Percentiles rank a stretch among this genome's conserved stretches.
These are phyloP conservation scores for Quercus alba DNA, from an alignment of 306 rosid species.

Conservation along the genomic window DNA sequence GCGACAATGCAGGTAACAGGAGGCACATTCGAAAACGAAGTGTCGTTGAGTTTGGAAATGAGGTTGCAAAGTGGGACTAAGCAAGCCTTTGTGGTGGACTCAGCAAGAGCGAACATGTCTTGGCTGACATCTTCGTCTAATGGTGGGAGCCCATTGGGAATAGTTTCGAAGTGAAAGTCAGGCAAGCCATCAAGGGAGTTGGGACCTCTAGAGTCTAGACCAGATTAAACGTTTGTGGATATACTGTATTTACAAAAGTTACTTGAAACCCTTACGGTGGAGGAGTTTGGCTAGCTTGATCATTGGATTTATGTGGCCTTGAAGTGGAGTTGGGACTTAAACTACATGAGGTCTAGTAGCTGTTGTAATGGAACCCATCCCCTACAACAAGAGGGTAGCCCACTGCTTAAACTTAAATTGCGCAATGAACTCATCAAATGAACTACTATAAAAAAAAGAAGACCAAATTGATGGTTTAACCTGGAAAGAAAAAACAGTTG, in stretches of 20 bases:
- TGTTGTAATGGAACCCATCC: not conserved
- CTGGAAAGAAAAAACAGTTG: no score
- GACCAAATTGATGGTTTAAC: no score
- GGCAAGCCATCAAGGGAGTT: slow-evolving; percentile 2
- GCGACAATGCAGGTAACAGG: no score
- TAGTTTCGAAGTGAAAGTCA: slow-evolving; percentile 1
- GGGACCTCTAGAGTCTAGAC: not conserved
- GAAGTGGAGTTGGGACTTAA: not conserved
- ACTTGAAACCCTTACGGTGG: slow-evolving; percentile 13
- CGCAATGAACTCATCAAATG: no score
- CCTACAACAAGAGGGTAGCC: no score
- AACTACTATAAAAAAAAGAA: no score
- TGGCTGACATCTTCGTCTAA: not conserved
- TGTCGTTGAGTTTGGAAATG: no score
- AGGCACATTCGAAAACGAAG: no score
- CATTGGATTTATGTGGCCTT: slow-evolving; percentile 3
- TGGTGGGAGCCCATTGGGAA: slow-evolving; percentile 3
- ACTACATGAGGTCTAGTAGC: not conserved
- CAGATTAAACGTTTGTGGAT: not conserved
- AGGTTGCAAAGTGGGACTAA: not conserved
- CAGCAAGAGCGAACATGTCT: not conserved
- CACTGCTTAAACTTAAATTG: no score
- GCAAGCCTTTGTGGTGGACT: not conserved
- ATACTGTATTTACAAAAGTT: slow-evolving; percentile 1
- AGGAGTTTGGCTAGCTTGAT: slow-evolving; percentile 6